Evolutionary conservation across 257 asterid species (phyloP).

Genomic region (Nyctanthes arbortristis): DNA sequence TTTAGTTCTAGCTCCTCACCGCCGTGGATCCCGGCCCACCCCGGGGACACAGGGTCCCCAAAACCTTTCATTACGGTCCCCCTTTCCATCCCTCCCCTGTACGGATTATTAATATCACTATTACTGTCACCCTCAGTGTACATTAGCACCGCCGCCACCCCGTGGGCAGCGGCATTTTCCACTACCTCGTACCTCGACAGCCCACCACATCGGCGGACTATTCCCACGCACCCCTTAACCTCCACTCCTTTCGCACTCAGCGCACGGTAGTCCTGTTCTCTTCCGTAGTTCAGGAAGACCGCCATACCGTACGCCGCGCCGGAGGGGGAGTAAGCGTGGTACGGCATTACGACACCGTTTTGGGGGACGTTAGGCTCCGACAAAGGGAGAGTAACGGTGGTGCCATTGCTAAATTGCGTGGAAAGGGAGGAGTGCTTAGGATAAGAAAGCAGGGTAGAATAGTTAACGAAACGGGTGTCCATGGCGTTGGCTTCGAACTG

Average conservation of each 20-base stretch:
- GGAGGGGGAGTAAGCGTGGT: conserved; percentile 88
- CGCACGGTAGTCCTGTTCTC: conserved; percentile 63
- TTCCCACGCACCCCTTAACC: conserved; percentile 71
- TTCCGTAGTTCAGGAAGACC: conserved; percentile 72
- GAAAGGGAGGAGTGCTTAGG: conserved; percentile 65
- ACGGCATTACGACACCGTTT: conserved; percentile 53
- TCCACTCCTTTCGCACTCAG: conserved; percentile 52
- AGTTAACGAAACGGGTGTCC: conserved; percentile 50
- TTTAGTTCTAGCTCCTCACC: conserved; percentile 61
- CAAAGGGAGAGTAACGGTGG: conserved; percentile 32
- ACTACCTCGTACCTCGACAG: conserved; percentile 72
- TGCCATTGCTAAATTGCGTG: conserved; percentile 50
- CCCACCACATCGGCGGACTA: conserved; percentile 74
- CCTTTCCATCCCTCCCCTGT: conserved; percentile 76
- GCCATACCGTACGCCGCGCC: conserved; percentile 67
- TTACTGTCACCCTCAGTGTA: conserved; percentile 64
- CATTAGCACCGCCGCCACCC: conserved; percentile 82
- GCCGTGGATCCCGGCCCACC: conserved; percentile 68
- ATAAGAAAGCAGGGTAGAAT: conserved; percentile 75
- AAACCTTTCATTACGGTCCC: conserved; percentile 87
- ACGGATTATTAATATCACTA: conserved; percentile 18
- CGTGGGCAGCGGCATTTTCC: conserved; percentile 75
- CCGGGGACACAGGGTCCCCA: conserved; percentile 96
- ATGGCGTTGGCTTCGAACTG: conserved; percentile 62
- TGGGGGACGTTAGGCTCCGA: conserved; percentile 47